Evolutionary conservation across 2,329 filamentous ascomycete genomes (phyloP).

Genomic region (Whalleya microplaca): DNA sequence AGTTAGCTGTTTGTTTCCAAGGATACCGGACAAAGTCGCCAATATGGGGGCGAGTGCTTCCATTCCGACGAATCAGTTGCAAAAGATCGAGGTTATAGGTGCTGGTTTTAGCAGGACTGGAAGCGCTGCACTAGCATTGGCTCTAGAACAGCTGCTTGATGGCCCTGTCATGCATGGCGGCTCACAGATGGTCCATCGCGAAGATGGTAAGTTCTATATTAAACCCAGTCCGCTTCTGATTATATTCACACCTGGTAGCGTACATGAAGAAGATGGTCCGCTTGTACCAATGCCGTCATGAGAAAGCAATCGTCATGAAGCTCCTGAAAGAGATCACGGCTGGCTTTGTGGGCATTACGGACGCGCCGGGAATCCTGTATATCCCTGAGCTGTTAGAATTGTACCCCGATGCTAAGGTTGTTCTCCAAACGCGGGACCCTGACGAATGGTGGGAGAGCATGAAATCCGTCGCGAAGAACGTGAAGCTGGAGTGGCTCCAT

Average conservation of each 20-base stretch:
- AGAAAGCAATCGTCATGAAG: conserved; percentile 34
- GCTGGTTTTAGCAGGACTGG: conserved; percentile 51
- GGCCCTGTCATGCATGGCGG: conserved; percentile 55
- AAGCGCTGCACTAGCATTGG: conserved; percentile 52
- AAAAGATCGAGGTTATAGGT: conserved; percentile 45
- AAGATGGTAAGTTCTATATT: conserved; percentile 36
- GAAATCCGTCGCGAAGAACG: conserved; percentile 21
- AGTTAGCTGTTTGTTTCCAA: not conserved
- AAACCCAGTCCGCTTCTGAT: not conserved
- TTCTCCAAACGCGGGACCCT: conserved; percentile 44
- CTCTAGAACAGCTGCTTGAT: conserved; percentile 50
- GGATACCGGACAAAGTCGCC: not conserved
- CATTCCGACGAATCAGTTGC: conserved; percentile 36
- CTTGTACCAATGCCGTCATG: conserved; percentile 10
- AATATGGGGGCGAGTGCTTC: conserved; percentile 29
- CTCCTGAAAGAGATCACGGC: conserved; percentile 42
- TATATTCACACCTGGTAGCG: not conserved
- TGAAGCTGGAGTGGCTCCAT: conserved; percentile 19
- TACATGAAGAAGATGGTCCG: conserved; percentile 1
- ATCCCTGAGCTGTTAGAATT: conserved; percentile 50
- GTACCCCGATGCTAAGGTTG: conserved; percentile 53
- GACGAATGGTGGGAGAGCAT: conserved; percentile 42
- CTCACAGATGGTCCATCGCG: conserved; percentile 40
- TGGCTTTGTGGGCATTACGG: conserved; percentile 52
- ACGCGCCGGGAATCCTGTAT: conserved; percentile 46